phyloP scores from a whole-genome alignment of 2,329 filamentous ascomycete genomes.

The Penicillium sp. region DNA sequence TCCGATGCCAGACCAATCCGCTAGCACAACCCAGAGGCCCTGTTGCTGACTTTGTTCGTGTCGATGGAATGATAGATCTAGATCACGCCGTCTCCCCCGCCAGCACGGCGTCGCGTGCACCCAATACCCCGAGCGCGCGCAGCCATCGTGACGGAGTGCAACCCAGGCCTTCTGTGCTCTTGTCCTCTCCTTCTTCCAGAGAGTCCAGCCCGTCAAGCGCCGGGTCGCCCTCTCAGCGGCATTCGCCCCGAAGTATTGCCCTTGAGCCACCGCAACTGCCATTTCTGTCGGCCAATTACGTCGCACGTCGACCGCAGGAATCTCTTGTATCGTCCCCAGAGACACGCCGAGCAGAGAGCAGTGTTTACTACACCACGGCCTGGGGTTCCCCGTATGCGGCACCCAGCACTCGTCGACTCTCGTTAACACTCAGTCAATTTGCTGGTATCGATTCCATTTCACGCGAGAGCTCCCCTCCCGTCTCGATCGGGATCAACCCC shows the following conservation, averaged over 20 bases:
- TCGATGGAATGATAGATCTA: conserved; percentile 29
- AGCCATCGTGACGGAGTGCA: conserved; percentile 26
- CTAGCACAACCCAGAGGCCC: background rate
- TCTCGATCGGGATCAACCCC: conserved; percentile 21
- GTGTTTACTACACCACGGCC: conserved; percentile 64
- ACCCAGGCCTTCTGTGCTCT: conserved; percentile 27
- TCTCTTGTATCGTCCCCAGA: conserved; percentile 37
- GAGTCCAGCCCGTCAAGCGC: conserved; percentile 32
- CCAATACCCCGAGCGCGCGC: conserved; percentile 23
- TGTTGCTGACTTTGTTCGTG: conserved; percentile 6
- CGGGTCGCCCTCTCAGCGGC: conserved; percentile 30
- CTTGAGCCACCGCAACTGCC: conserved; percentile 29
- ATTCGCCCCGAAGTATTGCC: conserved; percentile 22
- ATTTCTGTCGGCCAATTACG: conserved; percentile 25
- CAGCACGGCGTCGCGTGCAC: conserved; percentile 33
- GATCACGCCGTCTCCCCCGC: conserved; percentile 33
- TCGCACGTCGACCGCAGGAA: conserved; percentile 27
- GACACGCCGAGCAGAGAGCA: conserved; percentile 43
- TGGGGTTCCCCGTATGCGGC: conserved; percentile 89
- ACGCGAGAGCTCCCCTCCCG: conserved; percentile 31
- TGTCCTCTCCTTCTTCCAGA: conserved; percentile 32
- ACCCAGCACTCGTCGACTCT: conserved; percentile 43
- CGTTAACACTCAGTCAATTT: conserved; percentile 41
- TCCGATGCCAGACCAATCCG: conserved; percentile 4
- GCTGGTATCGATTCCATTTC: conserved; percentile 37